A percentile compares a stretch with the other conserved stretches of the same genome.
Conservation (phyloP, 257 asterid genomes). For the Cinchona pubescens region DNA sequence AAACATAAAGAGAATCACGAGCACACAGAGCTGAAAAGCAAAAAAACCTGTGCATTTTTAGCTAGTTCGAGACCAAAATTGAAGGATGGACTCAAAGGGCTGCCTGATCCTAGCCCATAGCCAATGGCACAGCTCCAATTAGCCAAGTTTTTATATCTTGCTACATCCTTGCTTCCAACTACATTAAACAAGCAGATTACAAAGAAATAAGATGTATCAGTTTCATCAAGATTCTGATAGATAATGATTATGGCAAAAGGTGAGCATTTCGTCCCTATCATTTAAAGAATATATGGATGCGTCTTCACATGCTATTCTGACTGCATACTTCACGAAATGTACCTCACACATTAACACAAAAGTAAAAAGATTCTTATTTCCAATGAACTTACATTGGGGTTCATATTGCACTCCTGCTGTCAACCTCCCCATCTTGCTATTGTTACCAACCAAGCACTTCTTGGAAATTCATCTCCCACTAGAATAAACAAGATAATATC, state of each 20-base stretch:
- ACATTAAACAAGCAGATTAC: conserved; percentile 21
- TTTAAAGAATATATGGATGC: background rate
- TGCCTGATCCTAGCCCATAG: conserved; percentile 85
- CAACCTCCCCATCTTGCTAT: conserved; percentile 88
- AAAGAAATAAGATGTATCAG: conserved; percentile 10
- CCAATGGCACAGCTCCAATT: conserved; percentile 95
- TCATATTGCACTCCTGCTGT: conserved; percentile 93
- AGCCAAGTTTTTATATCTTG: conserved; percentile 61
- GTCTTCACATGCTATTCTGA: background rate
- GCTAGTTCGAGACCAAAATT: conserved; percentile 90
- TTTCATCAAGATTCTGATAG: background rate
- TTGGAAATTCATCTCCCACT: conserved; percentile 72
- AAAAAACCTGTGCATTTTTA: conserved; percentile 73
- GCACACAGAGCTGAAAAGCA: conserved; percentile 2
- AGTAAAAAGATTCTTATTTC: conserved; percentile 3
- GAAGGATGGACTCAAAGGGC: conserved; percentile 92
- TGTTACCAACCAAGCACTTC: conserved; percentile 81
- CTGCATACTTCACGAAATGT: background rate
- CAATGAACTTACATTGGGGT: conserved; percentile 58
- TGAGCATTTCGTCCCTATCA: background rate
- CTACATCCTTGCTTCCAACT: conserved; percentile 64
- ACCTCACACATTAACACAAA: background rate
- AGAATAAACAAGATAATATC: conserved; percentile 21
- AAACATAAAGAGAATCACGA: background rate
- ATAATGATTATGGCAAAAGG: background rate